Conservation (phyloP, 2,329 filamentous ascomycete genomes). For the Xylariaceae sp. region DNA sequence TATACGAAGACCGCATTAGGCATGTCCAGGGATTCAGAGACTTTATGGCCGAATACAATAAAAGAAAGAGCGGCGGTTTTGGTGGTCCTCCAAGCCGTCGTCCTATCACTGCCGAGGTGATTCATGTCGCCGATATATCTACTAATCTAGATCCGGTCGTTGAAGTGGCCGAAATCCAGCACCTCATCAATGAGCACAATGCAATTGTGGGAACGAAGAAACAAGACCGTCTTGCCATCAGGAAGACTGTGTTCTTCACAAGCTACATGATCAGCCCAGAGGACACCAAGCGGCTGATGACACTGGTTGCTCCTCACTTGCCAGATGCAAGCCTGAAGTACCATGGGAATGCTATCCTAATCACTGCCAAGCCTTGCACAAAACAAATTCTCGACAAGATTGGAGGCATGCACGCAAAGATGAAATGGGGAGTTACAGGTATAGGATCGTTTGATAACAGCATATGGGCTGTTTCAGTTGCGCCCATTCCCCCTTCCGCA, state of each 20-base stretch:
- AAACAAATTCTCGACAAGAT: slow-evolving; percentile 73
- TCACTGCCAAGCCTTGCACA: slow-evolving; percentile 73
- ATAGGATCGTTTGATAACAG: slow-evolving; percentile 71
- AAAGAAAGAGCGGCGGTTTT: slow-evolving; percentile 42
- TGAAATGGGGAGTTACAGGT: slow-evolving; percentile 79
- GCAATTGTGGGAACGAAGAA: slow-evolving; percentile 42
- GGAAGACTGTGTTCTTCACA: slow-evolving; percentile 86
- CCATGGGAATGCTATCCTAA: slow-evolving; percentile 87
- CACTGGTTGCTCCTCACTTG: slow-evolving; percentile 64
- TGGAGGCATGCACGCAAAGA: slow-evolving; percentile 78
- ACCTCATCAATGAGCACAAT: slow-evolving; percentile 88
- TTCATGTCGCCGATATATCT: slow-evolving; percentile 76
- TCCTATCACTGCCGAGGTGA: slow-evolving; percentile 71
- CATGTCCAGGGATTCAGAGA: slow-evolving; percentile 79
- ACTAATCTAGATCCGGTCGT: slow-evolving; percentile 42
- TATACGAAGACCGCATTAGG: slow-evolving; percentile 64
- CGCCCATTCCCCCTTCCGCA: slow-evolving; percentile 64
- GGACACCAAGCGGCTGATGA: slow-evolving; percentile 69
- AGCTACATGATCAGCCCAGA: slow-evolving; percentile 76
- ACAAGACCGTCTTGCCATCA: slow-evolving; percentile 61
- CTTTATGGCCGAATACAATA: slow-evolving; percentile 78
- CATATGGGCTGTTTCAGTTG: slow-evolving; percentile 81
- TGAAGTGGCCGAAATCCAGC: slow-evolving; percentile 56
- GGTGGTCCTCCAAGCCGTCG: slow-evolving; percentile 50
- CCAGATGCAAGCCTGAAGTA: slow-evolving; percentile 69